A percentile compares a stretch with the other conserved stretches of the same genome.
Conservation (phyloP, 2,329 filamentous ascomycete species). For the Sporothrix sp. region DNA sequence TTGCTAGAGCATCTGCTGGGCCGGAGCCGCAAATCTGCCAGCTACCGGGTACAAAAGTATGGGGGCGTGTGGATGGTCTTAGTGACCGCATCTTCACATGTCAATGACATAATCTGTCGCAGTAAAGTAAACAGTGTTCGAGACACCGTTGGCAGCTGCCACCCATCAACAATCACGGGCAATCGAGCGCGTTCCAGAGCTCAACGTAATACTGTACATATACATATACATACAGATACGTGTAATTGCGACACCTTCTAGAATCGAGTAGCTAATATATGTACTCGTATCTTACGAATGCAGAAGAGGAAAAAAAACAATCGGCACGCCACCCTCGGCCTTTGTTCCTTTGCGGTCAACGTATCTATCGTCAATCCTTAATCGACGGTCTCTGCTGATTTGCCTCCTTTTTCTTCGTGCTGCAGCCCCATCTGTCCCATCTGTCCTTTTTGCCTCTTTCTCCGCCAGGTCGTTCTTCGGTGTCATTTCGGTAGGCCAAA, state of each 20-base stretch:
- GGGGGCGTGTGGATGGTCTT: background rate
- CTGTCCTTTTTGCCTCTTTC: background rate
- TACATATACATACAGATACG: background rate
- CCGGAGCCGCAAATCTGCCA: slow-evolving; percentile 3
- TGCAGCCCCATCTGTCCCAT: background rate
- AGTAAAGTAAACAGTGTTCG: too few species aligned
- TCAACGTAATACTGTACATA: background rate
- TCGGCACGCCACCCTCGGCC: too few species aligned
- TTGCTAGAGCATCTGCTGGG: background rate
- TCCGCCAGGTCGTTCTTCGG: slow-evolving; percentile 5
- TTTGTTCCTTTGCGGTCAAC: too few species aligned
- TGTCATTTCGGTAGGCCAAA: slow-evolving; percentile 9
- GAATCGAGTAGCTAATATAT: too few species aligned
- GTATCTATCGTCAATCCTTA: too few species aligned
- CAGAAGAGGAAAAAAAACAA: too few species aligned
- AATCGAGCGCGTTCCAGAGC: too few species aligned
- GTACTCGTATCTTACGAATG: too few species aligned
- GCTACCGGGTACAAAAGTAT: background rate
- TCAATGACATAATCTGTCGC: slow-evolving; percentile 5
- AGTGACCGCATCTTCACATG: slow-evolving; percentile 2
- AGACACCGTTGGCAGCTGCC: too few species aligned
- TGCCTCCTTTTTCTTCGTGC: background rate
- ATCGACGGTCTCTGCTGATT: background rate
- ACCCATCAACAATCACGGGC: background rate
- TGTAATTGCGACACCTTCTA: background rate